These are phyloP conservation scores for Powellomyces hirtus DNA, from an alignment of 192 early-diverging fungal genomes.

Conservation along the genomic window DNA sequence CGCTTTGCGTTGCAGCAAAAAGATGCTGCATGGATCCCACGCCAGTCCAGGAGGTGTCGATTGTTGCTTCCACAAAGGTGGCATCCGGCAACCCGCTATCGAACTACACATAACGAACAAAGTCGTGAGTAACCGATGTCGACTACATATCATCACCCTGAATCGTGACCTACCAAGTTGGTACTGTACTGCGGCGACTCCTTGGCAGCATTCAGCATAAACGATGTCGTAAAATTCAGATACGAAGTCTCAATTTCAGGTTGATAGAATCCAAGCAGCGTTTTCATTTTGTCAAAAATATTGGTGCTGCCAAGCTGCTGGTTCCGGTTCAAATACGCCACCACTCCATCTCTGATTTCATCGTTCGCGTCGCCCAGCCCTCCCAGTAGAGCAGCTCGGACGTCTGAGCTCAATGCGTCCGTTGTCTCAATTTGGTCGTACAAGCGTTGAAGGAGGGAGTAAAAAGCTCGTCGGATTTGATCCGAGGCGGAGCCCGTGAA, in stretches of 20 bases:
- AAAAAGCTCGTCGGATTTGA: conserved; percentile 39
- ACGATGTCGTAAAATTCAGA: conserved; percentile 53
- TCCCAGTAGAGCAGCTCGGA: conserved; percentile 34
- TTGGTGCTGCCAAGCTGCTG: neutral
- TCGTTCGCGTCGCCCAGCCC: conserved; percentile 39
- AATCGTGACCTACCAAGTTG: conserved; percentile 21
- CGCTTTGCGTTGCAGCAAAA: conserved; percentile 57
- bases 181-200: conserved; percentile 60
- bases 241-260: conserved; percentile 63
- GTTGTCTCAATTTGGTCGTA: conserved; percentile 8
- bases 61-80: conserved; percentile 55
- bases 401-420: neutral
- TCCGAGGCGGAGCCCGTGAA: conserved; percentile 53
- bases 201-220: conserved; percentile 61
- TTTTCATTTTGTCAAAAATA: conserved; percentile 16
- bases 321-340: conserved; percentile 26
- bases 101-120: conserved; percentile 43
- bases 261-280: conserved; percentile 43
- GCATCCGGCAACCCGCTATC: conserved; percentile 64
- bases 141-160: too few species aligned
- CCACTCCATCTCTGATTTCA: conserved; percentile 33
- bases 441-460: conserved; percentile 27
- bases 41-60: conserved; percentile 53
- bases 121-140: neutral
- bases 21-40: conserved; percentile 60